Evolutionary conservation across 805 yeast genomes (phyloP), one percentile per base, ranked within the genome.

Genomic region (Hanseniaspora lindneri): DNA sequence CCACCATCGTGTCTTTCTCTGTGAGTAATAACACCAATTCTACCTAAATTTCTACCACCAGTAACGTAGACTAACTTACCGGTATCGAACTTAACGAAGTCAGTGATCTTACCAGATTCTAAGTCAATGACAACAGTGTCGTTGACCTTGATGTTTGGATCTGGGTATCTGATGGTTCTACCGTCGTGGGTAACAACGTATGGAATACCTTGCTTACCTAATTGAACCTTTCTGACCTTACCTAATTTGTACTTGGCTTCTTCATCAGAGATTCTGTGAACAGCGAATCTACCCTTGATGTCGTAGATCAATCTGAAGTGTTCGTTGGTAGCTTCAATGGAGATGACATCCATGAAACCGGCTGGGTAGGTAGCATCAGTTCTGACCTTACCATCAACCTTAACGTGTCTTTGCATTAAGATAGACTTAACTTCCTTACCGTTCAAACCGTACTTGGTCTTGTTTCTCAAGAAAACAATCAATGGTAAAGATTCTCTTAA

Each of bases 121-220:
- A 89, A 77, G 75, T 89, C 95, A 68, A 89, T 75, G 81, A 88
- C 88, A 68, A 89, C 95, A 62, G 97, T 84, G 77, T 89, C 98
- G 80, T 92, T 88, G 67, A 86, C 87, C 76, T 77, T 89, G 81
- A 89, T 80, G 62, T 74, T 72, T 74, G 98, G 98, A 70, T 89
- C 97, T 72, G 97, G 97, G 85, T 88, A 89, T 75, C 97, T 88
- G 77, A 89, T 75, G 69, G 98, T 89, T 81, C 98, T 88, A 74
- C 98, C 97, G 69, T 89, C 98, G 81, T 89, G 98, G 68, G 98
- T 89, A 62, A 89, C 97, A 67, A 84, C 82, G 83, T 85, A 89
- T 68, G 98, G 98, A 65, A 89, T 79, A 69, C 95, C 95, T 76
- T 80, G 86, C 83, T 89, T 92, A 73, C 98, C 97, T 69, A 88